Percentiles rank a stretch among this genome's conserved stretches.
Conservation (phyloP, 2,329 filamentous ascomycete species). For the Rasamsonia emersonii region DNA sequence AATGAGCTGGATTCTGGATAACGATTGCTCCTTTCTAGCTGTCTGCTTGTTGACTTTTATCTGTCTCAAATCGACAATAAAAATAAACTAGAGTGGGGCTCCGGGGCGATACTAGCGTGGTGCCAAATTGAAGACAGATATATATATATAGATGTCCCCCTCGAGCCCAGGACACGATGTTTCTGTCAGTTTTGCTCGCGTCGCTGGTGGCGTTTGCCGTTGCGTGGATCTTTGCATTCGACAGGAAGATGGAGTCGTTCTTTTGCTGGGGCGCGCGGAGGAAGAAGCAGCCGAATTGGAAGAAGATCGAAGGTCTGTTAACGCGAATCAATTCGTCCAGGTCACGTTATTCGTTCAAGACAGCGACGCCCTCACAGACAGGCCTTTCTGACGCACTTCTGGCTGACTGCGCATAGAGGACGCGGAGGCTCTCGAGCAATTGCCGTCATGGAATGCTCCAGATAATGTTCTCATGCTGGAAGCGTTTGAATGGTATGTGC, state of each 20-base stretch:
- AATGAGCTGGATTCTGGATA: too few species aligned
- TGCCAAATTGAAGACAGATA: too few species aligned
- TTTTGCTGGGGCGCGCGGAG: neutral
- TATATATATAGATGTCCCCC: too few species aligned
- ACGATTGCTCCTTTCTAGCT: too few species aligned
- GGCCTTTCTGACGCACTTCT: constrained; percentile 11
- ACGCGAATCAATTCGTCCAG: constrained; percentile 2
- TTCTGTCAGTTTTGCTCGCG: neutral
- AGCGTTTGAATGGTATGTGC: constrained; percentile 65
- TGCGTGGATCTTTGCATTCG: neutral
- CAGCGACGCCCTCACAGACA: neutral
- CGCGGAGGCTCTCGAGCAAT: constrained; percentile 16
- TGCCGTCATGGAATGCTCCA: constrained; percentile 22
- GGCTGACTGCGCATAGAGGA: constrained; percentile 14
- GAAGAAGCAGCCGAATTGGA: constrained; percentile 12
- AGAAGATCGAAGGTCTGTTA: constrained; percentile 17
- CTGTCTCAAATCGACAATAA: too few species aligned
- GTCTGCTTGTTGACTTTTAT: too few species aligned
- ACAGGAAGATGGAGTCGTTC: neutral
- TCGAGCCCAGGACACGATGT: neutral
- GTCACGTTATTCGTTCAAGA: neutral
- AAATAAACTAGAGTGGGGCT: too few species aligned
- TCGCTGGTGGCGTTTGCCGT: neutral
- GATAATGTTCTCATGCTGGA: constrained; percentile 52
- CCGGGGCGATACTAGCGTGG: too few species aligned